Conservation (phyloP, 2,329 filamentous ascomycete genomes). For the Westerdykella aurantiaca region DNA sequence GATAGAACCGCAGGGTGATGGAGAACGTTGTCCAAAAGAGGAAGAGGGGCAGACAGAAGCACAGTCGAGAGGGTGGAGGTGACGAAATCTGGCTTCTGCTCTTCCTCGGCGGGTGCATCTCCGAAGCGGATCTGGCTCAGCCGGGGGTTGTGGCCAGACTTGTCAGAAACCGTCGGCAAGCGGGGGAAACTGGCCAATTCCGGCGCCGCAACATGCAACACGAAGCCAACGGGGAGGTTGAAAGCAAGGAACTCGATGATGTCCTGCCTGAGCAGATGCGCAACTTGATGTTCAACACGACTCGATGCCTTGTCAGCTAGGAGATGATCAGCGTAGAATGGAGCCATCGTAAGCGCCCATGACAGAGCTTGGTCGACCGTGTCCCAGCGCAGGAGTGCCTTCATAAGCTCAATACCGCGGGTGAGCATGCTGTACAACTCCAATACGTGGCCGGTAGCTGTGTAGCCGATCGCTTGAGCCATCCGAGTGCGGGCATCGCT, state of each 20-base stretch:
- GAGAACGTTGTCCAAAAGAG: slow-evolving; percentile 59
- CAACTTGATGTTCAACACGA: not conserved
- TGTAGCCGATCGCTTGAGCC: slow-evolving; percentile 51
- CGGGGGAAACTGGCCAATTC: slow-evolving; percentile 45
- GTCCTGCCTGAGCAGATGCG: slow-evolving; percentile 47
- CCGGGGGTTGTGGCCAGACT: slow-evolving; percentile 45
- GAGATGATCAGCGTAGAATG: slow-evolving; percentile 22
- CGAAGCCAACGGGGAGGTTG: slow-evolving; percentile 56
- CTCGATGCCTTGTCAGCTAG: slow-evolving; percentile 53
- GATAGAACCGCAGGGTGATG: slow-evolving; percentile 54
- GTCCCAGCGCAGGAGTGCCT: slow-evolving; percentile 55
- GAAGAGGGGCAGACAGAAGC: slow-evolving; percentile 64
- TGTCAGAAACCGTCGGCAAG: slow-evolving; percentile 38
- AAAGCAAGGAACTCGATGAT: slow-evolving; percentile 56
- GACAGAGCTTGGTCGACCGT: slow-evolving; percentile 54
- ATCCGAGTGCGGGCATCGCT: slow-evolving; percentile 33
- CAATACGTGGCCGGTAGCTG: slow-evolving; percentile 57
- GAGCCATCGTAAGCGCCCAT: not conserved
- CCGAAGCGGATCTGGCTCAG: slow-evolving; percentile 65
- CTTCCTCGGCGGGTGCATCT: slow-evolving; percentile 50
- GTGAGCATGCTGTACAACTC: slow-evolving; percentile 51
- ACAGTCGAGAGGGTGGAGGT: slow-evolving; percentile 58
- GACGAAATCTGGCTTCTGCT: slow-evolving; percentile 34
- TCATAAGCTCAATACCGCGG: slow-evolving; percentile 56
- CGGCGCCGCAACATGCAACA: slow-evolving; percentile 49